Evolutionary conservation across 345 rosid genomes (phyloP).

Genomic region (Linum tenue): DNA sequence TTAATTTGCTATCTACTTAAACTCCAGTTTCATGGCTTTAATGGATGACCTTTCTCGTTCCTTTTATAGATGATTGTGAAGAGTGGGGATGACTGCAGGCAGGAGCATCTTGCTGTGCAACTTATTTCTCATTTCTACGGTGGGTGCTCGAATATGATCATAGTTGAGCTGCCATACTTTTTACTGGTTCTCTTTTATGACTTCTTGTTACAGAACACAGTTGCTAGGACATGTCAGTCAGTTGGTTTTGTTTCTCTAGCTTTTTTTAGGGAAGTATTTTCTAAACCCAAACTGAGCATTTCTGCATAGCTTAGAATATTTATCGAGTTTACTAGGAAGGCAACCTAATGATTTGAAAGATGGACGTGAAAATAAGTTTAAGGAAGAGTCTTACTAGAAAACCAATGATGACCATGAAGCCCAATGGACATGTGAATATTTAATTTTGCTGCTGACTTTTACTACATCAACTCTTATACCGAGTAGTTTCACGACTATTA

Average conservation of each 20-base stretch:
- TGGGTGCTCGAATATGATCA: constrained; percentile 21
- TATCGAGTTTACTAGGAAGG: not conserved
- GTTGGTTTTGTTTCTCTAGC: too few species aligned
- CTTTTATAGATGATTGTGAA: constrained; percentile 71
- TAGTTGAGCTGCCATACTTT: not conserved
- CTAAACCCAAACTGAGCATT: too few species aligned
- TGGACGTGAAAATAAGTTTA: not conserved
- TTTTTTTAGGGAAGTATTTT: too few species aligned
- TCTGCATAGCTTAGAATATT: too few species aligned
- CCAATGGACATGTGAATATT: not conserved
- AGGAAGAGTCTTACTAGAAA: not conserved
- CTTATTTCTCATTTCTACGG: constrained; percentile 97
- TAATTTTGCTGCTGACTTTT: too few species aligned
- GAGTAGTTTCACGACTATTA: not conserved
- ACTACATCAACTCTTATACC: not conserved
- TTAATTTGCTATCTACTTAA: not conserved
- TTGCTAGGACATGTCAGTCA: too few species aligned
- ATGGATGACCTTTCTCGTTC: constrained; percentile 10
- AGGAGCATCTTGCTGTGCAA: constrained; percentile 99
- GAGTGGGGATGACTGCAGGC: constrained; percentile 99
- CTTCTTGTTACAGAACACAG: too few species aligned
- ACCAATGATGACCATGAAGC: not conserved
- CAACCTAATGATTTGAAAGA: not conserved
- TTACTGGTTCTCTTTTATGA: not conserved
- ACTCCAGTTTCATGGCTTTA: not conserved